Evolutionary conservation across 2,329 filamentous ascomycete genomes (phyloP), one percentile per base, ranked within the genome.

Genomic region (Epichloe hybrida): DNA sequence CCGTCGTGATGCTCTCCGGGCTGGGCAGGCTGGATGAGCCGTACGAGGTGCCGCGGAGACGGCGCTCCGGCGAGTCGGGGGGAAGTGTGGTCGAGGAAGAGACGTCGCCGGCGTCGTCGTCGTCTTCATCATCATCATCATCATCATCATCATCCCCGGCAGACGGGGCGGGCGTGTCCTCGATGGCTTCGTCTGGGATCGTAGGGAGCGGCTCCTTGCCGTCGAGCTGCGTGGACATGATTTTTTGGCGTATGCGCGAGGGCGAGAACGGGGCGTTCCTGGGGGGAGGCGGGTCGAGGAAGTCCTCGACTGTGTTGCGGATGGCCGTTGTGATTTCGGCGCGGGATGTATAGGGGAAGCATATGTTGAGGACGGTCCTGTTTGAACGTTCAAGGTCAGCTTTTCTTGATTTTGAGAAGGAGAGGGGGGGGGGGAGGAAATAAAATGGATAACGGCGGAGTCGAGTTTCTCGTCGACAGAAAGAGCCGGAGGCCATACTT

Each of bases 281-380:
- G 36, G 78, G 36, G 78, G 76, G 13, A 17, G 86, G 73, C 5
- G 88, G 86, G 48, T 79, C 82, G 53, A 86, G 86, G 66, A 88
- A 97, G 53, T 95, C 87, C 52, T 86, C 75, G 8, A 98, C 90
- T 0, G 91, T 96, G 41, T 83, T 81, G 55, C 87, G 84, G 57
- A 98, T 87, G 5, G 91, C 88, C 3, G 86, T 82, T 0, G 91
- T 94, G 57, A 98, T 97, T 65, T 98, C 93, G 61, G 95, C 89
- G 56, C 93, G 80, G 4, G 90, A 95, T 0, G 93, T 97, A 63
- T 98, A 98, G 0, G 93, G 93, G 62, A 97, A 97, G 72, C 93
- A 98, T 55, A 98, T 89, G 64, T 98, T 98, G 48, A 98, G 73
- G 34, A 78, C 69, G 27, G 74, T 71, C 50, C 77, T 80, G 27